A percentile compares a stretch with the other conserved stretches of the same genome.
Conservation (phyloP, 1,284 basidiomycete species). For the Anthracocystis panici-leucophaei region DNA sequence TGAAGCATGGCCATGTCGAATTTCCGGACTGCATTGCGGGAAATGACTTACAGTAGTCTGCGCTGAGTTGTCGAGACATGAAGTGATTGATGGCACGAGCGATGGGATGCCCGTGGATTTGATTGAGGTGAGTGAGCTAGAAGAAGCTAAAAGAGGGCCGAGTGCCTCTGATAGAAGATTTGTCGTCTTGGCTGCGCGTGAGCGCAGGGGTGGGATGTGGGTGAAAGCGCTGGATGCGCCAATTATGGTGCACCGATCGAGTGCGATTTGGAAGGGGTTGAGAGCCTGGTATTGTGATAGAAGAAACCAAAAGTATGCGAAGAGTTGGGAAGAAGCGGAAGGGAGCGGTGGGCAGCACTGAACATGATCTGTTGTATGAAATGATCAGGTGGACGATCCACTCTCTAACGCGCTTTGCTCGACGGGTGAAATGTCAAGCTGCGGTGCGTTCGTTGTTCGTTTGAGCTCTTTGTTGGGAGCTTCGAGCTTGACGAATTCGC, state of each 20-base stretch:
- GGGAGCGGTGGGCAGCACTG: constrained; percentile 50
- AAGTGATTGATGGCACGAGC: constrained; percentile 33
- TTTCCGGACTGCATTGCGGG: background rate
- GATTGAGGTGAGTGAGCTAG: background rate
- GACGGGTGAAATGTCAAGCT: constrained; percentile 24
- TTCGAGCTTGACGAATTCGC: background rate
- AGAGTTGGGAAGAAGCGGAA: constrained; percentile 53
- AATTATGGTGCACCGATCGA: constrained; percentile 30
- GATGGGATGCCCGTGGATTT: constrained; percentile 15
- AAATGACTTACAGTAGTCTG: constrained; percentile 45
- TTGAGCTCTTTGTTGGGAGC: background rate
- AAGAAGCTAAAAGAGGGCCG: constrained; percentile 10
- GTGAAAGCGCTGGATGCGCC: constrained; percentile 16
- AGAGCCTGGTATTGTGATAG: constrained; percentile 47
- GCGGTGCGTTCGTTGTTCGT: background rate
- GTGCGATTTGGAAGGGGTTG: constrained; percentile 11
- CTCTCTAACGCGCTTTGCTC: constrained; percentile 42
- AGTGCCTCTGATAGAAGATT: constrained; percentile 10
- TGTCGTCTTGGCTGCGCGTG: constrained; percentile 7
- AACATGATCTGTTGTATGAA: constrained; percentile 42
- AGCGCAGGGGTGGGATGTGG: constrained; percentile 7
- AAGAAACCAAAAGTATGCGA: constrained; percentile 55
- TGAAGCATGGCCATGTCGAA: background rate
- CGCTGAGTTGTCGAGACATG: constrained; percentile 50
- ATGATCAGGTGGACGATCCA: constrained; percentile 38